Base-by-base conservation (phyloP, 208 protist species). In the Vickermania ingenoplastis region DNA sequence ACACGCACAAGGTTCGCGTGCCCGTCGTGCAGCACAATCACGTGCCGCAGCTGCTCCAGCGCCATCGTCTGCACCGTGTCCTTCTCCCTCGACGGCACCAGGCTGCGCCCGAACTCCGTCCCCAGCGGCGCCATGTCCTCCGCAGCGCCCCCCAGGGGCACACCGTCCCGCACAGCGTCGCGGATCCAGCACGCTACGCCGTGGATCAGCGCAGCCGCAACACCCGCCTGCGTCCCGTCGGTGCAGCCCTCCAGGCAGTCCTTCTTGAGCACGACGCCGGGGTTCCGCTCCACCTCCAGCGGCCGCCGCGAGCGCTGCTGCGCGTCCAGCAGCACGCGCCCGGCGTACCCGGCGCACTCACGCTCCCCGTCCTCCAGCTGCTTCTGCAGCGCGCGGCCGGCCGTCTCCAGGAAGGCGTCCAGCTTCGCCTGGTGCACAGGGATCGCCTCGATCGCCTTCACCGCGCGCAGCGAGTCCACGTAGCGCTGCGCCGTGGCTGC, bases 1-100 rank as follows among this genome's bases (percentile, higher is more conserved):
- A 93, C 63, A 24, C 78, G 68, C 31, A 94, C 71, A 49, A 79
- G 24, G 69, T 91, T 88, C 0, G 71, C 73, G 57, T 91, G 79
- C 4, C 83, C 87, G 52, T 94, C 83, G 59, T 91, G 87, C 27
- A 94, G 69, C 28, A 94, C 83, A 29, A 93, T 65, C 30, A 93
- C 61, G 71, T 93, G 86, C 13, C 73, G 67, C 36, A 93, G 73
- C 52, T 84, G 62, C 57, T 79, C 69, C 24, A 86, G 54, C 30
- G 86, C 78, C 1, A 81, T 86, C 25, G 72, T 85, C 57, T 69
- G 67, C 11, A 87, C 58, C 59, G 59, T 49, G 48, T 93, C 86
- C 4, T n/a, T 29, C 23, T 78, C 75, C 57, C 83, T 83, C 26
- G 69, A 64, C 0, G 86, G 86, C 57, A 93, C 77, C n/a, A 83